Base-by-base conservation (phyloP, 2,329 filamentous ascomycete species). In the Botryotinia narcissicola region DNA sequence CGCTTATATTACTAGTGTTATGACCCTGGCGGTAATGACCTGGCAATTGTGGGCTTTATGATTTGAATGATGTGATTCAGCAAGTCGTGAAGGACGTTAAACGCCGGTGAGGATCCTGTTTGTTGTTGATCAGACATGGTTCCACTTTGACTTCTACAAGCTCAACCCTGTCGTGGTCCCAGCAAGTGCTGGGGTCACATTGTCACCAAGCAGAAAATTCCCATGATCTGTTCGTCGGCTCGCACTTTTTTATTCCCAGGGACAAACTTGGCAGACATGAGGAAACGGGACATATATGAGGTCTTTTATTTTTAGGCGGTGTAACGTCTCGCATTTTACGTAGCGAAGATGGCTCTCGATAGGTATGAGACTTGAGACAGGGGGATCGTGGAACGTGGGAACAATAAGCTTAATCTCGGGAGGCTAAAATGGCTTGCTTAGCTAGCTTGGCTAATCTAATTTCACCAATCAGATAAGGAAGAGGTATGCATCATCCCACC, bases 1-100 rank as follows among this genome's bases (percentile, higher is more conserved):
- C 16, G 74, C 75, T 57, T 75, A 73, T 70, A 63, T 75, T 32
- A 75, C 70, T 29, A 73, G 72, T 64, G 74, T 75, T 8, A n/a
- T 73, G 42, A 75, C 74, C 32, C 63, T 75, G n/a, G 74, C 72
- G 40, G 74, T 60, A 18, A 69, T 73, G 73, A 74, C 66, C 22
- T 76, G 67, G 74, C 70, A 75, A 69, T 66, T 71, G 54, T 72
- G 67, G 72, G 42, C 66, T 73, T 42, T 46, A 14, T 75, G 61
- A 57, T 40, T 37, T 20, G 7, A 57, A 57, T 57, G 51, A 18
- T 57, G 51, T 57, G 51, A 57, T 57, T 57, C n/a, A 57, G 16
- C 51, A 57, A 57, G n/a, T 57, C 14, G 51, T 57, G n/a, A 57
- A 57, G 51, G 46, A 29, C 12, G 2, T 51, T 37, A 51, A 22